Evolutionary conservation across 1,284 basidiomycete species (phyloP).

Genomic region (Cystobasidium slooffiae): DNA sequence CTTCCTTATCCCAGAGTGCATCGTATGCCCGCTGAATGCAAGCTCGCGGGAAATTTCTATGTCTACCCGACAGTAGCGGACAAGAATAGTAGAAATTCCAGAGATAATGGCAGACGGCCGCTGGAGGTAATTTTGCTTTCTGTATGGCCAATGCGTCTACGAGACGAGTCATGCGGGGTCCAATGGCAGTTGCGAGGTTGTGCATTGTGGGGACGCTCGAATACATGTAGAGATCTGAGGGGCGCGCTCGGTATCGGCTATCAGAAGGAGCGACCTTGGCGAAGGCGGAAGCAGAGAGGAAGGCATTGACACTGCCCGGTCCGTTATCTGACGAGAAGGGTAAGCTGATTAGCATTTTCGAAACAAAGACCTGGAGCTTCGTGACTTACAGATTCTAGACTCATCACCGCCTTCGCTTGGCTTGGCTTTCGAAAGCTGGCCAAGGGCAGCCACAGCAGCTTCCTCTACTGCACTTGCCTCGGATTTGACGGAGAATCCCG

Average conservation of each 20-base stretch:
- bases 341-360: neutral
- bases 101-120: conserved; percentile 38
- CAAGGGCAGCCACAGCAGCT: conserved; percentile 33
- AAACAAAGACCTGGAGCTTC: neutral
- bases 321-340: conserved; percentile 17
- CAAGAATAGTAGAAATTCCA: conserved; percentile 31
- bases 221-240: conserved; percentile 17
- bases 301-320: conserved; percentile 29
- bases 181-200: conserved; percentile 13
- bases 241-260: conserved; percentile 19
- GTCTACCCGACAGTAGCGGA: conserved; percentile 14
- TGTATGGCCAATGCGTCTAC: conserved; percentile 34
- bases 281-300: conserved; percentile 25
- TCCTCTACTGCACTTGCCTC: conserved; percentile 26
- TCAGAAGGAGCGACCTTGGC: neutral
- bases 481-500: conserved; percentile 8
- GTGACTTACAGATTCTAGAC: conserved; percentile 23
- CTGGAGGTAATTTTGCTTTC: conserved; percentile 32
- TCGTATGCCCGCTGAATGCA: conserved; percentile 33
- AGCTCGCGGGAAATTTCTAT: conserved; percentile 16
- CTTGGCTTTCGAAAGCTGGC: conserved; percentile 19
- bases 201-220: conserved; percentile 17
- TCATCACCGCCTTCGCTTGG: conserved; percentile 41
- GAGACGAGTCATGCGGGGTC: conserved; percentile 13
- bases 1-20: conserved; percentile 11